Conservation (phyloP, 2,329 filamentous ascomycete genomes). For the Cladosporium oxysporum region DNA sequence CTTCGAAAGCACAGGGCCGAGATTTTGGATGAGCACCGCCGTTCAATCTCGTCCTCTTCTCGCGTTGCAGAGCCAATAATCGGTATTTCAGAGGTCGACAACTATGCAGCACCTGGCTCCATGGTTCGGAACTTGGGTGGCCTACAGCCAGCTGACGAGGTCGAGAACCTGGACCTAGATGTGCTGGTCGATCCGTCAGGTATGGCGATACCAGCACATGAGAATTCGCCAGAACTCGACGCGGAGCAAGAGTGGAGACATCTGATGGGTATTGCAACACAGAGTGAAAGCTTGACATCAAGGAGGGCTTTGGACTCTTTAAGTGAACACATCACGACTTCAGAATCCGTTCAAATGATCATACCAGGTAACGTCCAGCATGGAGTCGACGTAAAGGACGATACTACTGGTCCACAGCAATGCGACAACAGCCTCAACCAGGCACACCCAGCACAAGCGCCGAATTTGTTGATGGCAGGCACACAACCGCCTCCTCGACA, state of each 20-base stretch:
- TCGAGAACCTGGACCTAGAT: neutral
- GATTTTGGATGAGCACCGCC: neutral
- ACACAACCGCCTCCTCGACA: neutral
- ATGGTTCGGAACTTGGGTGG: neutral
- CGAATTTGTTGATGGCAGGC: neutral
- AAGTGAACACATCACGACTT: neutral
- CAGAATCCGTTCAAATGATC: neutral
- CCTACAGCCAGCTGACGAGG: neutral
- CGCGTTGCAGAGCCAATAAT: neutral
- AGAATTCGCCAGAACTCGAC: neutral
- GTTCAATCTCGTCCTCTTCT: neutral
- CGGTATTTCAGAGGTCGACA: neutral
- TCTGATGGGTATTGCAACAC: neutral
- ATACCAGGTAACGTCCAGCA: neutral
- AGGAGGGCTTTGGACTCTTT: constrained; percentile 15
- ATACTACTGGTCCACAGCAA: neutral
- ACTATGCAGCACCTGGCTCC: neutral
- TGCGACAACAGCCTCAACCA: neutral
- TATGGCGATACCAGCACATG: neutral
- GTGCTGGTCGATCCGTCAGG: neutral
- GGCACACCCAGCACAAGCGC: neutral
- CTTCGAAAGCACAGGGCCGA: neutral
- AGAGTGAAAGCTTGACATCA: neutral
- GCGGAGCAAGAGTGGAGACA: neutral
- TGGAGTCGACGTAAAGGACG: neutral